Evolutionary conservation across 202 grass and related monocot genomes (phyloP).

Genomic region (Musa balbisiana): DNA sequence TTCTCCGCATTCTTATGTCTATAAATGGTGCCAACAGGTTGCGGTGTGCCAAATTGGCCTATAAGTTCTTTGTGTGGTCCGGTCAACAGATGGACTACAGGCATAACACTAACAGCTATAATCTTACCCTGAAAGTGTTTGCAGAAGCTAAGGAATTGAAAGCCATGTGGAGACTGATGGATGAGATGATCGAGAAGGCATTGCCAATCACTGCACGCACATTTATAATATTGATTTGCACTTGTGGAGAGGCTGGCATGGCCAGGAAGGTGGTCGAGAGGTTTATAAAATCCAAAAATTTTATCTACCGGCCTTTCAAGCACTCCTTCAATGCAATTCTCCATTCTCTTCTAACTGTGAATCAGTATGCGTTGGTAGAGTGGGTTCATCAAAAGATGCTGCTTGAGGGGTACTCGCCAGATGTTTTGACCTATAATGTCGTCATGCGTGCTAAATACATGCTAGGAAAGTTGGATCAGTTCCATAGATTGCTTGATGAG

Average conservation of each 20-base stretch:
- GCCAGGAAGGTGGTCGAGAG: constrained; percentile 59
- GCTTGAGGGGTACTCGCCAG: constrained; percentile 48
- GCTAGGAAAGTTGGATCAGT: constrained; percentile 77
- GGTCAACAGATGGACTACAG: constrained; percentile 52
- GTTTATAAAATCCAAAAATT: constrained; percentile 69
- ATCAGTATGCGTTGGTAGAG: constrained; percentile 70
- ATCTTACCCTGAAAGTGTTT: constrained; percentile 75
- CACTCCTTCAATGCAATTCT: constrained; percentile 82
- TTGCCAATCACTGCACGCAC: constrained; percentile 58
- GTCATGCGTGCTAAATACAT: constrained; percentile 92
- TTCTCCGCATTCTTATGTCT: constrained; percentile 49
- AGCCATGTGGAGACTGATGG: constrained; percentile 70
- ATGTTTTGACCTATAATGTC: constrained; percentile 87
- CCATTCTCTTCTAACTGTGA: constrained; percentile 55
- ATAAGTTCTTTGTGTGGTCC: constrained; percentile 84
- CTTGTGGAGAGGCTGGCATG: constrained; percentile 55
- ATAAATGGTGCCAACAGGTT: constrained; percentile 41
- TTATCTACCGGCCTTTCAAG: constrained; percentile 70
- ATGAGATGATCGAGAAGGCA: constrained; percentile 65
- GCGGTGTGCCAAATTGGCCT: constrained; percentile 61
- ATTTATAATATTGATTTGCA: constrained; percentile 75
- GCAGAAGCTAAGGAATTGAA: constrained; percentile 68
- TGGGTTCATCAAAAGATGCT: constrained; percentile 91
- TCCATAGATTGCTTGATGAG: constrained; percentile 76
- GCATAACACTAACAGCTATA: constrained; percentile 57